phyloP scores from a whole-genome alignment of 257 asterid genomes.

The Plectranthus barbatus region DNA sequence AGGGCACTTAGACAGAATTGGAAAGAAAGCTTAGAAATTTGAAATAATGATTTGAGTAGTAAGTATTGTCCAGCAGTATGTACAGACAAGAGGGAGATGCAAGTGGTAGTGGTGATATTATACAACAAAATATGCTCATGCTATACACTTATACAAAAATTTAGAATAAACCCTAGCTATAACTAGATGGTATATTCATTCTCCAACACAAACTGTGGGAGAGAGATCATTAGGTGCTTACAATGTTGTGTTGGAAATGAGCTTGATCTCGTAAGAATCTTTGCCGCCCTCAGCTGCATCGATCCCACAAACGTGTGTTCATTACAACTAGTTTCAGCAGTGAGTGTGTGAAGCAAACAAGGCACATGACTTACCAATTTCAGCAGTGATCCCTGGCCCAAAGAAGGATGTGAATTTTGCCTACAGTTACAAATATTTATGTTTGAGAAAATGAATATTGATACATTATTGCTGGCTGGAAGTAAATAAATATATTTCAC shows the following conservation, averaged over 20 bases:
- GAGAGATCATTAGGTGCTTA: conserved; percentile 20
- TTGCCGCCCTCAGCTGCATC: conserved; percentile 72
- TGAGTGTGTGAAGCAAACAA: not conserved
- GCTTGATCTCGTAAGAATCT: conserved; percentile 57
- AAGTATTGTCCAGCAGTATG: not conserved
- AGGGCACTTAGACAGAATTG: not conserved
- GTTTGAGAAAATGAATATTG: not conserved
- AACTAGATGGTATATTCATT: not conserved
- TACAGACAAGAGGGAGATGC: not conserved
- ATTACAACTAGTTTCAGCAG: not conserved
- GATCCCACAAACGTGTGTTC: conserved; percentile 13
- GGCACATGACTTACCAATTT: conserved; percentile 49
- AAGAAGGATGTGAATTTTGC: conserved; percentile 91
- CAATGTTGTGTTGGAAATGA: conserved; percentile 58
- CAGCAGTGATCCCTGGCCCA: conserved; percentile 94
- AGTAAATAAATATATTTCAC: conserved; percentile 26
- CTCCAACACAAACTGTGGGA: not conserved
- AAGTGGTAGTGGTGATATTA: not conserved
- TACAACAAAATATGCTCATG: conserved; percentile 10
- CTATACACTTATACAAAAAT: conserved; percentile 17
- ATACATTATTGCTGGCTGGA: not conserved
- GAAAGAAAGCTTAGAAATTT: too few relatives aligned
- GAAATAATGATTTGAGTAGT: too few relatives aligned
- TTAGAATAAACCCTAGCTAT: conserved; percentile 5
- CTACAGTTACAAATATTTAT: conserved; percentile 33